Base-by-base conservation (phyloP, 2,329 filamentous ascomycete genomes). In the Xylaria sp. region DNA sequence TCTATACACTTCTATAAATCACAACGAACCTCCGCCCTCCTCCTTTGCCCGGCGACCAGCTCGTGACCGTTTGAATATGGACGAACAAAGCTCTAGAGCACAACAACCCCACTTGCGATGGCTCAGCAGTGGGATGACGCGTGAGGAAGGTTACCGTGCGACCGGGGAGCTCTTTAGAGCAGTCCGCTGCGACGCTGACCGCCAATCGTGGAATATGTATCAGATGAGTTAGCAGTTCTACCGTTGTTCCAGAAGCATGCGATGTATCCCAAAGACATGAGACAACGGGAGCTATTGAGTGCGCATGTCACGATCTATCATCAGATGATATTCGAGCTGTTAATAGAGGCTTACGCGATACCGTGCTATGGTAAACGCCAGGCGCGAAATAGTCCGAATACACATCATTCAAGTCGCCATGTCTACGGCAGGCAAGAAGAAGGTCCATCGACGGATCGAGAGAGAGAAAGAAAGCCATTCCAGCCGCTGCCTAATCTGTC, bases 231-330 rank as follows among this genome's bases (percentile, higher is more conserved):
- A 31, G 56, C 20, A 10, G 8, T 28, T 48, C 58, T 59, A 37
- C 23, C 28, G 59, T 18, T 44, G 58, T 41, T 54, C 57, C 46
- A 55, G 44, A 50, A 56, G 63, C 54, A 62, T 48, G 63, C 28
- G 48, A 55, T 59, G 31, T 37, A 55, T 63, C 34, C 23, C 46
- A 41, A 50, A 59, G 58, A 63, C 46, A 55, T 52, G 52, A 58
- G 20, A 48, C 41, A 20, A 41, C n/a, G 18, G 37, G 44, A 23
- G 58, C 31, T 57, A 61, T 57, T 31, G 34, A 68, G 41, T 20
- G 13, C 25, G 13, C 41, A 20, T 64, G 28, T 65, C 55, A 65
- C 46, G 56, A 46, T 41, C 51, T 60, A 48, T 51, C 56, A 28
- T 44, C 46, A 31, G 44, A 25, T 23, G 41, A 34, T 44, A 39